Percentiles rank a stretch among this genome's conserved stretches.
phyloP scores from a whole-genome alignment of 306 rosid genomes.

The Cicer arietinum region DNA sequence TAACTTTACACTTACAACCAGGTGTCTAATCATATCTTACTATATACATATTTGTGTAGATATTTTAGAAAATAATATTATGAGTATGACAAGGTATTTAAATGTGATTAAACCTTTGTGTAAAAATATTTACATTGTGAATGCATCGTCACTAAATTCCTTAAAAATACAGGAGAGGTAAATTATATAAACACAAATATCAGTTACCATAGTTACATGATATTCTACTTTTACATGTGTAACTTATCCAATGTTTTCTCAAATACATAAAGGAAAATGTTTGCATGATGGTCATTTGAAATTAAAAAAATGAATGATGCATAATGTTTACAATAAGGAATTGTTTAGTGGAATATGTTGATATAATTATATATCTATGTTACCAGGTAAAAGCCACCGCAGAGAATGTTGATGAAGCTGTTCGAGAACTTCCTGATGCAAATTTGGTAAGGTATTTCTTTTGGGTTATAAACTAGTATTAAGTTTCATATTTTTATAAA shows the following conservation, averaged over 20 bases:
- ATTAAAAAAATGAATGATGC: no score
- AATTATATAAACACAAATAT: no score
- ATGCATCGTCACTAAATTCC: no score
- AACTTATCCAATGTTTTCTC: neutral
- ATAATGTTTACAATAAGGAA: neutral
- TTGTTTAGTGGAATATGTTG: slow-evolving; percentile 15
- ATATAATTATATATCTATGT: slow-evolving; percentile 14
- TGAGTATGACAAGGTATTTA: no score
- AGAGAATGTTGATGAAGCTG: slow-evolving; percentile 86
- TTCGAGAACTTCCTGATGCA: slow-evolving; percentile 98
- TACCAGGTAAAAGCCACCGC: slow-evolving; percentile 89
- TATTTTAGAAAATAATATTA: no score
- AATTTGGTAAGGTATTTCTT: slow-evolving; percentile 89
- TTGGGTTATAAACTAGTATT: slow-evolving; percentile 43
- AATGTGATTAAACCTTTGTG: no score
- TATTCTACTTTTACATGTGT: neutral
- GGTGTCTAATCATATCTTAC: no score
- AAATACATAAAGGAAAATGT: neutral
- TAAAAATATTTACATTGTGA: no score
- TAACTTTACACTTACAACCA: no score
- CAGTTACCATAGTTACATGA: neutral
- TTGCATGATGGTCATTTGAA: neutral
- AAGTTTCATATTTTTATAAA: neutral
- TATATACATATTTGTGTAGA: no score
- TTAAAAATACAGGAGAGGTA: no score